phyloP scores from a whole-genome alignment of 192 early-diverging fungal species.

The Phlyctochytrium arcticum region DNA sequence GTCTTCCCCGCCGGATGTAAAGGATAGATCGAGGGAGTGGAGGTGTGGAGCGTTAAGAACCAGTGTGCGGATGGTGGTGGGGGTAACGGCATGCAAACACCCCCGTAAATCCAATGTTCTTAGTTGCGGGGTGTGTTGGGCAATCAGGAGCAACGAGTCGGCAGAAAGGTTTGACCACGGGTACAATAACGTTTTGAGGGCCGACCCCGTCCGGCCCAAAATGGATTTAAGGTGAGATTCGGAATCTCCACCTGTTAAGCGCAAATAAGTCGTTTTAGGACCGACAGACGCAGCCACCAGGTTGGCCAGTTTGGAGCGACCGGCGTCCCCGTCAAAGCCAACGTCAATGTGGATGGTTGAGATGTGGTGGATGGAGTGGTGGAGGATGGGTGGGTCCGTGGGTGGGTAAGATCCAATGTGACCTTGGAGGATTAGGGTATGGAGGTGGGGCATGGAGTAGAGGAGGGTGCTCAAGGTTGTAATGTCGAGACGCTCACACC shows the following conservation, averaged over 20 bases:
- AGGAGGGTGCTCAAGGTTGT: background rate
- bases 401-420: slow-evolving; percentile 2
- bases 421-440: slow-evolving; percentile 5
- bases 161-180: slow-evolving; percentile 3
- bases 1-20: background rate
- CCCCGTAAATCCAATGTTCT: slow-evolving; percentile 9
- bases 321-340: slow-evolving; percentile 13
- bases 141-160: background rate
- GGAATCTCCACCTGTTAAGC: background rate
- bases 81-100: slow-evolving; percentile 5
- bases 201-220: background rate
- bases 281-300: background rate
- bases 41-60: background rate
- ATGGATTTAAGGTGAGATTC: background rate
- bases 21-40: slow-evolving; percentile 3
- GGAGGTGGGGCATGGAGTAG: background rate
- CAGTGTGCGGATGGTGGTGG: background rate
- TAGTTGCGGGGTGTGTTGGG: background rate
- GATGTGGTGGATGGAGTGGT: background rate
- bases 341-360: slow-evolving; percentile 15
- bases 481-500: slow-evolving; percentile 9
- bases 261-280: background rate
- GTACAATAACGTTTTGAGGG: background rate
- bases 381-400: background rate
- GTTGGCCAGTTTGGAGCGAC: background rate